These are phyloP conservation scores for Colletotrichum liaoningense DNA, from an alignment of 2,329 filamentous ascomycete genomes.

Conservation along the genomic window DNA sequence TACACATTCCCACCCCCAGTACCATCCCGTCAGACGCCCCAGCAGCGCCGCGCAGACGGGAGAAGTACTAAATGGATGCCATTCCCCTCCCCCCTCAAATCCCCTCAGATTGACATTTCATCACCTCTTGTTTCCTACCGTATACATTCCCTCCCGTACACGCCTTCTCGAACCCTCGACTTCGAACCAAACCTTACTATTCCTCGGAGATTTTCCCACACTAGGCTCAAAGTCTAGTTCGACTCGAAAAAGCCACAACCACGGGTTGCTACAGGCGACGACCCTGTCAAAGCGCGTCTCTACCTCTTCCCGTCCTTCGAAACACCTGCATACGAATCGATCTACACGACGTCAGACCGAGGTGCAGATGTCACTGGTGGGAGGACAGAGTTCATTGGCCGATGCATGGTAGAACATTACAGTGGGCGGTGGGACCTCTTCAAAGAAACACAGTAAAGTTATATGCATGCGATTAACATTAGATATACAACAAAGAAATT, in stretches of 20 bases:
- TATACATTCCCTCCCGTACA: neutral
- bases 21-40: too few species aligned
- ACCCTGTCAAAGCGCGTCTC: slow-evolving; percentile 15
- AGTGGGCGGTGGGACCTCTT: neutral
- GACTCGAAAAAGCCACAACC: neutral
- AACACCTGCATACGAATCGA: neutral
- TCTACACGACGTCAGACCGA: neutral
- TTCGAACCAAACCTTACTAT: neutral
- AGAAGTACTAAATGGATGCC: neutral
- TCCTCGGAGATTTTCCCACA: slow-evolving; percentile 3
- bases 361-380: slow-evolving; percentile 6
- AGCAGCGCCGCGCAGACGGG: too few species aligned
- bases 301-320: neutral
- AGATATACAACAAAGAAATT: slow-evolving; percentile 20
- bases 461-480: slow-evolving; percentile 22
- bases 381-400: neutral
- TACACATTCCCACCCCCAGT: neutral
- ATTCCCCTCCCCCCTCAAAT: neutral
- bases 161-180: neutral
- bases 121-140: neutral
- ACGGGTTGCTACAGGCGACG: slow-evolving; percentile 9
- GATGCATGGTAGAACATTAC: neutral
- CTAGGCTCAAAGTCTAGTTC: neutral
- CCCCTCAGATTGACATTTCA: neutral
- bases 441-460: neutral